These are phyloP conservation scores for Metarhizium rileyi DNA, from an alignment of 2,329 filamentous ascomycete genomes.

Conservation along the genomic window DNA sequence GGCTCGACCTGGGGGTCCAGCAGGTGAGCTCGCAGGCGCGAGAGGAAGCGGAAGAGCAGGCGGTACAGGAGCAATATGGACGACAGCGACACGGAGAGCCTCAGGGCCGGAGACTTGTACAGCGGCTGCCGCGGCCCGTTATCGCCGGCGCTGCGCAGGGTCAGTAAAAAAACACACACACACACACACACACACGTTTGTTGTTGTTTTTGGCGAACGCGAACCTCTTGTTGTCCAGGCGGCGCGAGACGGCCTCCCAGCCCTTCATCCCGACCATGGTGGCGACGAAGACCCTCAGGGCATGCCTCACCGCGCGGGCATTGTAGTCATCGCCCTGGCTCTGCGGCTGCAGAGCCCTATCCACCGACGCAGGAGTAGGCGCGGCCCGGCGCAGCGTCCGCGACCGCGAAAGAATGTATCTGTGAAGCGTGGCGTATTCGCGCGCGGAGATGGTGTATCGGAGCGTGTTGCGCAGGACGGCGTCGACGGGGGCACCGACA, in stretches of 20 bases:
- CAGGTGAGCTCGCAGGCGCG: slow-evolving; percentile 66
- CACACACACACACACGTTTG: too few relatives aligned
- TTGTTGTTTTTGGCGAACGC: background rate
- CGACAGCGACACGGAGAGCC: slow-evolving; percentile 74
- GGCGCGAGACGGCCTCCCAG: slow-evolving; percentile 43
- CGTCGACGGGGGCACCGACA: slow-evolving; percentile 37
- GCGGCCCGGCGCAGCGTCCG: slow-evolving; percentile 43
- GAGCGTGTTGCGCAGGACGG: slow-evolving; percentile 73
- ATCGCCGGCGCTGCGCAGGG: slow-evolving; percentile 14
- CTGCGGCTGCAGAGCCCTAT: slow-evolving; percentile 26
- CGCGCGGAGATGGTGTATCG: slow-evolving; percentile 77
- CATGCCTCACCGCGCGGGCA: slow-evolving; percentile 58
- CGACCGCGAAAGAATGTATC: slow-evolving; percentile 69
- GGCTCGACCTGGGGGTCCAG: slow-evolving; percentile 70
- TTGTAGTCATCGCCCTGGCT: slow-evolving; percentile 53
- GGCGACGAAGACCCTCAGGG: slow-evolving; percentile 58
- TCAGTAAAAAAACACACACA: background rate
- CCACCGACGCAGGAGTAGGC: slow-evolving; percentile 46
- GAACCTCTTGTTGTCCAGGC: slow-evolving; percentile 37
- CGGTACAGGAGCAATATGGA: slow-evolving; percentile 82
- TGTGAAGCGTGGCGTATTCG: slow-evolving; percentile 79
- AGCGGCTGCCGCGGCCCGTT: slow-evolving; percentile 38
- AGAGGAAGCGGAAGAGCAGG: slow-evolving; percentile 82
- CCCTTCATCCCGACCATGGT: slow-evolving; percentile 55
- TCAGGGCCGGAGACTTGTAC: slow-evolving; percentile 58